phyloP scores from a whole-genome alignment of 768 basidiomycete species.

The Lactifluus volemus region DNA sequence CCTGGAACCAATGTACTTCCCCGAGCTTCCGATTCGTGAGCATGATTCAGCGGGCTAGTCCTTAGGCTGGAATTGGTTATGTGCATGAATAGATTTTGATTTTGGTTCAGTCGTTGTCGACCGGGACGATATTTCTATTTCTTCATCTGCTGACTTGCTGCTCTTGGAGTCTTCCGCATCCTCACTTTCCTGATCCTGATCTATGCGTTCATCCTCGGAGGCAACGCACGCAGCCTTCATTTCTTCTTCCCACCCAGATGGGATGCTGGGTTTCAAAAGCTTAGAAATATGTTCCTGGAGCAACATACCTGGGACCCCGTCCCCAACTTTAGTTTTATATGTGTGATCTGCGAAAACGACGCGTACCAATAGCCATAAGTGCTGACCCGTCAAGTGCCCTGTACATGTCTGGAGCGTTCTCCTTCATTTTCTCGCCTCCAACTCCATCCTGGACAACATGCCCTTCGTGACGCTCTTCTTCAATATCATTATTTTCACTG shows the following conservation, averaged over 20 bases:
- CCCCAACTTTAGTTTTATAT: neutral
- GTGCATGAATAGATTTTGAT: neutral
- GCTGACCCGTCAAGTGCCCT: conserved; percentile 65
- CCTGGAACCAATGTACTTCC: neutral
- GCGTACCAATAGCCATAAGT: conserved; percentile 58
- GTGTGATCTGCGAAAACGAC: neutral
- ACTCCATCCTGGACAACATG: conserved; percentile 10
- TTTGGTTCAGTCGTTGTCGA: neutral
- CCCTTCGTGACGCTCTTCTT: conserved; percentile 17
- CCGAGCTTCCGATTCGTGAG: neutral
- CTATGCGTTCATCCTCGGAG: neutral
- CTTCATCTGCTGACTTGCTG: neutral
- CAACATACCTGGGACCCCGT: conserved; percentile 43
- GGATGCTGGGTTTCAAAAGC: conserved; percentile 32
- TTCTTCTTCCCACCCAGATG: conserved; percentile 40
- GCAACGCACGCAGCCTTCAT: conserved; percentile 4
- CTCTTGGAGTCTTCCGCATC: neutral
- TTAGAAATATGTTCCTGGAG: conserved; percentile 55
- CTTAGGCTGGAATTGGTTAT: too few relatives aligned
- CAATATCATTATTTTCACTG: neutral
- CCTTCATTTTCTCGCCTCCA: conserved; percentile 16
- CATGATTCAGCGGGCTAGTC: neutral
- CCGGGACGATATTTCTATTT: neutral
- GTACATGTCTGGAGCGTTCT: conserved; percentile 53
- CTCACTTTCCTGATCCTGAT: neutral